These are phyloP conservation scores for Xylaria venustula DNA, from an alignment of 495 filamentous ascomycete genomes.

Conservation along the genomic window DNA sequence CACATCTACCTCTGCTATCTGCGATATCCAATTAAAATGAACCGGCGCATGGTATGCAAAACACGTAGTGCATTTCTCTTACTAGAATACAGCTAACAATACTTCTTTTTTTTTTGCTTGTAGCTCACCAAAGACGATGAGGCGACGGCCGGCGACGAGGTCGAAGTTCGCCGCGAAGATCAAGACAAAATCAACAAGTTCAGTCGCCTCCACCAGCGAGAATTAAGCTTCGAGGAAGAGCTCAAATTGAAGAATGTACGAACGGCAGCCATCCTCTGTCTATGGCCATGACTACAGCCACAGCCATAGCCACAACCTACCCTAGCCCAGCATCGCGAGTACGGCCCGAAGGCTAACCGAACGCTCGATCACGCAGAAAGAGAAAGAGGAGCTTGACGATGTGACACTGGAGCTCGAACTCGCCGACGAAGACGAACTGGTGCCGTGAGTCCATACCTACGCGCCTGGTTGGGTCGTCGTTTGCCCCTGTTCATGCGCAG, in stretches of 20 bases:
- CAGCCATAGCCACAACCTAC: background rate
- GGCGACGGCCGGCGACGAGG: slow-evolving; percentile 66
- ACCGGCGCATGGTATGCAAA: slow-evolving; percentile 40
- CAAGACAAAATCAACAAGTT: slow-evolving; percentile 99
- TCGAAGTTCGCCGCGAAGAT: slow-evolving; percentile 90
- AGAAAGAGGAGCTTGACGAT: slow-evolving; percentile 96
- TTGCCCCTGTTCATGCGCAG: background rate
- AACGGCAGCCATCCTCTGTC: background rate
- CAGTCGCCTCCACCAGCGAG: slow-evolving; percentile 87
- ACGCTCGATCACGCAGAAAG: slow-evolving; percentile 65
- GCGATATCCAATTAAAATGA: slow-evolving; percentile 23
- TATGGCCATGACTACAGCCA: too few relatives aligned
- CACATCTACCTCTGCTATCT: background rate
- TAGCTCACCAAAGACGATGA: slow-evolving; percentile 95
- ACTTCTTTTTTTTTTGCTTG: background rate
- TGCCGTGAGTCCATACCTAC: slow-evolving; percentile 61
- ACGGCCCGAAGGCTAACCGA: background rate
- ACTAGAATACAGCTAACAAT: too few relatives aligned
- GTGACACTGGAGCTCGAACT: slow-evolving; percentile 88
- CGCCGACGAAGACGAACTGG: slow-evolving; percentile 88
- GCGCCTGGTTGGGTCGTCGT: background rate
- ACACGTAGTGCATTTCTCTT: too few relatives aligned
- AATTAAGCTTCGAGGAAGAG: slow-evolving; percentile 73
- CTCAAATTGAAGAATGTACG: slow-evolving; percentile 79
- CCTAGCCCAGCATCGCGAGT: background rate